These are phyloP conservation scores for Clonostachys rosea DNA, from an alignment of 2,329 filamentous ascomycete species.

Conservation along the genomic window DNA sequence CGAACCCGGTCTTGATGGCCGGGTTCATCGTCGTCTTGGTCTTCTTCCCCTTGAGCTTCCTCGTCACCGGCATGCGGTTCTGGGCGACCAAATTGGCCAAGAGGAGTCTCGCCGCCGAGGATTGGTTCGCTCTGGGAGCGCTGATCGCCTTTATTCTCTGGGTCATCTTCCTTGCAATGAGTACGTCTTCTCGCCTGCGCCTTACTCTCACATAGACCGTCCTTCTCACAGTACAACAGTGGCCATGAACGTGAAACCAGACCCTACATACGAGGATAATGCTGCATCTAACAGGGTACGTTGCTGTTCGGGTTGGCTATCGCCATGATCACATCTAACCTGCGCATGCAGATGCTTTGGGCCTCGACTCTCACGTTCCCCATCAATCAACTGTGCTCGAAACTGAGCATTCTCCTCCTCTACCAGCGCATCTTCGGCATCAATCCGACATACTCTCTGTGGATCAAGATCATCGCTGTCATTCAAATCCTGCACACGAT, in stretches of 20 bases:
- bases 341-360: background rate
- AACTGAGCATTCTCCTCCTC: background rate
- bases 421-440: background rate
- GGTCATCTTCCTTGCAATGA: background rate
- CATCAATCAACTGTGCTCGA: background rate
- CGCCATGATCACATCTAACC: background rate
- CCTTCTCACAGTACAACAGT: no score
- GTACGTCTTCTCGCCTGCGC: no score
- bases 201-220: no score
- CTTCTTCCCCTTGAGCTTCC: background rate
- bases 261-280: no score
- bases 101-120: background rate
- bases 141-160: background rate
- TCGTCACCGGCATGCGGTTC: background rate
- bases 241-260: no score
- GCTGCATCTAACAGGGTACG: no score
- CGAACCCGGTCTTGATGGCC: background rate
- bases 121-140: slow-evolving; percentile 1
- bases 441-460: background rate
- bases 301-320: no score
- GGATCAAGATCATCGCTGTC: background rate
- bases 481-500: background rate
- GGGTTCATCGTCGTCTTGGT: background rate
- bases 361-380: background rate
- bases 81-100: background rate